Evolutionary conservation across 2,329 filamentous ascomycete species (phyloP).

Genomic region (Orbilia quercus): DNA sequence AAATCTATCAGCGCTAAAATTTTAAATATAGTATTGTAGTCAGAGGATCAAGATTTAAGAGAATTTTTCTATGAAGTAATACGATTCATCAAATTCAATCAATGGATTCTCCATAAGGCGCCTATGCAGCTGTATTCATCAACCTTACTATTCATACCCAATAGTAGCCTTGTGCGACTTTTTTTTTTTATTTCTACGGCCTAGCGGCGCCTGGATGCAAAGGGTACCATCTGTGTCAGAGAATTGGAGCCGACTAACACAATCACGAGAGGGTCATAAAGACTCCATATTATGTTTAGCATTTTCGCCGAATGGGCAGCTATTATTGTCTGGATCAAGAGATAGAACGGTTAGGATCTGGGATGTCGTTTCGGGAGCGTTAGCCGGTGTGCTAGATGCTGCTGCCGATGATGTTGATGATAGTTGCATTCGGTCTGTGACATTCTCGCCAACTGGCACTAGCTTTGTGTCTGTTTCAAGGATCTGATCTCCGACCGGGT

Average conservation of each 20-base stretch:
- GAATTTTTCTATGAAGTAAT: conserved; percentile 58
- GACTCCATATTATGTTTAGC: background rate
- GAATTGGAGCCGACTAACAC: background rate
- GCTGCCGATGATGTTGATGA: too few species aligned
- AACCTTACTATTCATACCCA: conserved; percentile 4
- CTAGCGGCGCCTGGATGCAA: background rate
- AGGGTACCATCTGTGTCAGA: background rate
- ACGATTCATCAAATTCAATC: conserved; percentile 46
- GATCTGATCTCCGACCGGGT: too few species aligned
- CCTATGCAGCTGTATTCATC: conserved; percentile 15
- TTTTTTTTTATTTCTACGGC: background rate
- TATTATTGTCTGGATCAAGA: conserved; percentile 71
- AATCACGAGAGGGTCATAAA: background rate
- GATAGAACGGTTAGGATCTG: too few species aligned
- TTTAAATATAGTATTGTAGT: too few species aligned
- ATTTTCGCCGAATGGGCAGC: conserved; percentile 87
- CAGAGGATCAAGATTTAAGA: background rate
- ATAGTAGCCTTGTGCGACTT: background rate
- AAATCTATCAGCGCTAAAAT: background rate
- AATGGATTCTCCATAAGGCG: background rate
- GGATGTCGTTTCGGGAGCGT: too few species aligned
- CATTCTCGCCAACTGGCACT: too few species aligned
- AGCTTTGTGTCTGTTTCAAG: too few species aligned
- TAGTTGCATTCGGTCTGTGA: too few species aligned
- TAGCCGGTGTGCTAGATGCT: too few species aligned